Evolutionary conservation across 768 basidiomycete species (phyloP).

Genomic region (Mycena indigotica): DNA sequence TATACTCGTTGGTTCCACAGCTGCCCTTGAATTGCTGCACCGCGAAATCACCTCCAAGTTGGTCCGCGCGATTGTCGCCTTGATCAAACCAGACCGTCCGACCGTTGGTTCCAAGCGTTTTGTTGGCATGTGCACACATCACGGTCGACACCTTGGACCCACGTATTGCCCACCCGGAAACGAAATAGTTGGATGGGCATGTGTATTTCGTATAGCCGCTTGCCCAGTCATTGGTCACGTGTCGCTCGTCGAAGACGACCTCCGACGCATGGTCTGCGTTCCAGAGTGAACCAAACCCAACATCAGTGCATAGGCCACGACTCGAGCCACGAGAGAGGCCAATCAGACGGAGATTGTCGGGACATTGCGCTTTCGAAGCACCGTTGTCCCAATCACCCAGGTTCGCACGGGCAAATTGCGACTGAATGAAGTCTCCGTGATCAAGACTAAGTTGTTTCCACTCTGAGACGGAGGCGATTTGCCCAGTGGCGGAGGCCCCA

Average conservation of each 20-base stretch:
- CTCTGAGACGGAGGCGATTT: slow-evolving; percentile 3
- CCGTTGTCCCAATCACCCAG: slow-evolving; percentile 20
- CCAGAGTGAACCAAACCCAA: slow-evolving; percentile 7
- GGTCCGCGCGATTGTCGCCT: slow-evolving; percentile 13
- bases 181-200: slow-evolving; percentile 13
- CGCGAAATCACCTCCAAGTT: slow-evolving; percentile 18
- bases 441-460: slow-evolving; percentile 17
- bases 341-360: slow-evolving; percentile 17
- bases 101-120: slow-evolving; percentile 8
- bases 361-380: slow-evolving; percentile 16
- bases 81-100: slow-evolving; percentile 23
- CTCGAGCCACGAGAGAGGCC: slow-evolving; percentile 13
- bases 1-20: slow-evolving; percentile 15
- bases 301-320: slow-evolving; percentile 20
- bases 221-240: slow-evolving; percentile 18
- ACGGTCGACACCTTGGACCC: slow-evolving; percentile 14
- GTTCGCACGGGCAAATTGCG: slow-evolving; percentile 5
- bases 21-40: slow-evolving; percentile 10
- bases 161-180: slow-evolving; percentile 14
- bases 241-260: slow-evolving; percentile 17
- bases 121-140: slow-evolving; percentile 10
- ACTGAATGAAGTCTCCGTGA: slow-evolving; percentile 17
- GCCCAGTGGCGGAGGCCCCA: neutral
- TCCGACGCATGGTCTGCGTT: slow-evolving; percentile 3
- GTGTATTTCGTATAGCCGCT: slow-evolving; percentile 18